A percentile compares a stretch with the other conserved stretches of the same genome.
Conservation (phyloP, 1,139 yeast species). For the Nakaseomyces bracarensis region DNA sequence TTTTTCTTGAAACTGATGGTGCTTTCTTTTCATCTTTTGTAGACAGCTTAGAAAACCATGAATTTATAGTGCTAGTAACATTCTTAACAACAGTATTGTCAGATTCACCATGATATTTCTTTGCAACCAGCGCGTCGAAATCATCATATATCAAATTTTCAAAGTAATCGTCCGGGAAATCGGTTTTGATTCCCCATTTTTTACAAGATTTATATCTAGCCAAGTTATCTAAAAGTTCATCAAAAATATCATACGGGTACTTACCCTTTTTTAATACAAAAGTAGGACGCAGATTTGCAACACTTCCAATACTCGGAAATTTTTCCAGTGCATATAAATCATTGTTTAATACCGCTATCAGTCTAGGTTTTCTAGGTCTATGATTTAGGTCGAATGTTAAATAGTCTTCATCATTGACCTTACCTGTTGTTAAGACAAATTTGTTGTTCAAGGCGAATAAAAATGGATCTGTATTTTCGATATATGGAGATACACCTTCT, state of each 20-base stretch:
- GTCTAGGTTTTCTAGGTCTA: conserved; percentile 7
- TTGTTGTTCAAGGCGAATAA: conserved; percentile 14
- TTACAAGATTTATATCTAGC: conserved; percentile 4
- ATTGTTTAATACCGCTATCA: conserved; percentile 7
- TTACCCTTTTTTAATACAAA: conserved; percentile 18
- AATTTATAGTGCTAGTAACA: conserved; percentile 11
- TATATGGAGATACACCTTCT: conserved; percentile 10
- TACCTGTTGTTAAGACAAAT: conserved; percentile 9
- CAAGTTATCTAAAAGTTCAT: conserved; percentile 15
- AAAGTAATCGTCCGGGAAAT: background rate
- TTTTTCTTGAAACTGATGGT: conserved; percentile 1
- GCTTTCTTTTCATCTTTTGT: conserved; percentile 4
- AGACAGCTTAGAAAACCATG: conserved; percentile 14
- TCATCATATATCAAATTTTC: conserved; percentile 1
- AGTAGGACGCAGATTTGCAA: conserved; percentile 19
- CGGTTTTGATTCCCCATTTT: conserved; percentile 4
- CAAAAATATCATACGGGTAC: conserved; percentile 26
- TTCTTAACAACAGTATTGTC: background rate
- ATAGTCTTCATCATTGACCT: conserved; percentile 5
- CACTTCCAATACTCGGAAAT: conserved; percentile 18
- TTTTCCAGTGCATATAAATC: conserved; percentile 2
- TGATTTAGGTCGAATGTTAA: conserved; percentile 12
- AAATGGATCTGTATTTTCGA: conserved; percentile 10
- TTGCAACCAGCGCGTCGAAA: conserved; percentile 1
- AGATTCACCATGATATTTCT: background rate